phyloP scores from a whole-genome alignment of 257 asterid genomes.

The Eustoma russellianum region DNA sequence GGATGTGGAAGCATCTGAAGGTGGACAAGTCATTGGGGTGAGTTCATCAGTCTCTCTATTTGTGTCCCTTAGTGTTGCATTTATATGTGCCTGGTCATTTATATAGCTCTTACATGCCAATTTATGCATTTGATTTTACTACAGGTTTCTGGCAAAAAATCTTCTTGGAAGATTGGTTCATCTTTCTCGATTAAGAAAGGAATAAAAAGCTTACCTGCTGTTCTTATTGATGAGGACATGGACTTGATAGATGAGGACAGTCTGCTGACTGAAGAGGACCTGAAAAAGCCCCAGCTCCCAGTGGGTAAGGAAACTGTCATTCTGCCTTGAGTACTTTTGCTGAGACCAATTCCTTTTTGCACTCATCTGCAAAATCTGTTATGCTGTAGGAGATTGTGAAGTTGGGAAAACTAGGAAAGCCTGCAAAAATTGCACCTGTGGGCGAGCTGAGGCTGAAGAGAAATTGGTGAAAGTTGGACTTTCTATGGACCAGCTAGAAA shows the following conservation, averaged over 20 bases:
- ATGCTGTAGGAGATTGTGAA: conserved; percentile 68
- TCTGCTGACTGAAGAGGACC: conserved; percentile 84
- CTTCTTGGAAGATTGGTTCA: conserved; percentile 92
- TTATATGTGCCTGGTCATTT: background rate
- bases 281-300: conserved; percentile 76
- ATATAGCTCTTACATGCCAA: too few relatives aligned
- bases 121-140: conserved; percentile 1
- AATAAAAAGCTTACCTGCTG: conserved; percentile 41
- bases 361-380: conserved; percentile 1
- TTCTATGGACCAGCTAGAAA: conserved; percentile 60
- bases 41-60: conserved; percentile 11
- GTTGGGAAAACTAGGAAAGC: conserved; percentile 80
- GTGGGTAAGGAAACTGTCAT: conserved; percentile 34
- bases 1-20: conserved; percentile 46
- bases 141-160: conserved; percentile 67
- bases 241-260: conserved; percentile 96
- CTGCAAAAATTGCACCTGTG: conserved; percentile 89
- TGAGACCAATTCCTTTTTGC: background rate
- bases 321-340: conserved; percentile 1
- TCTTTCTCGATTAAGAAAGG: conserved; percentile 65
- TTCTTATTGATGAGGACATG: conserved; percentile 67
- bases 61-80: background rate
- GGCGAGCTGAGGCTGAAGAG: conserved; percentile 86
- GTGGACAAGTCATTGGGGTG: conserved; percentile 50
- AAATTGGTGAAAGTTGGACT: conserved; percentile 69